phyloP scores from a whole-genome alignment of 768 basidiomycete genomes.

The Rhodotorula diobovata region DNA sequence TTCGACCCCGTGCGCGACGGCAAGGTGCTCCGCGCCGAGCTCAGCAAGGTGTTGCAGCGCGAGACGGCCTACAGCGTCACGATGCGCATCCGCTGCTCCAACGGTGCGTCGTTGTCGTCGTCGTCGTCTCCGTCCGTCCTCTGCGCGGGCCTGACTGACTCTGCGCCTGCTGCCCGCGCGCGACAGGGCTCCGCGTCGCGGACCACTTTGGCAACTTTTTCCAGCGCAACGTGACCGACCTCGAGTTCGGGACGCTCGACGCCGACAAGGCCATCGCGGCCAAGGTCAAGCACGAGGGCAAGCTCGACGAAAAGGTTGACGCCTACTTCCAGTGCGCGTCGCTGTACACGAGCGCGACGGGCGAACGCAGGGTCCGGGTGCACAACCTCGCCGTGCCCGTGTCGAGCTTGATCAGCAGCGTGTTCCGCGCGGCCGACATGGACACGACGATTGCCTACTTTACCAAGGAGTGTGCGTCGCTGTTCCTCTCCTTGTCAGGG shows the following conservation, averaged over 20 bases:
- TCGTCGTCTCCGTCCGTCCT: background rate
- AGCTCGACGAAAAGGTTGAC: conserved; percentile 64
- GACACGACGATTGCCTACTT: conserved; percentile 72
- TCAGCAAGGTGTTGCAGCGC: conserved; percentile 63
- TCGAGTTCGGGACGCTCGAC: conserved; percentile 73
- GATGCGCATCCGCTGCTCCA: conserved; percentile 76
- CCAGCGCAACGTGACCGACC: conserved; percentile 62
- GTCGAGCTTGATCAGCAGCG: conserved; percentile 76
- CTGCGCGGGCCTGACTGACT: background rate
- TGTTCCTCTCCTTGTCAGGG: background rate
- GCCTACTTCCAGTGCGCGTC: conserved; percentile 81
- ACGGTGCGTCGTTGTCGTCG: conserved; percentile 54
- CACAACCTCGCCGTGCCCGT: conserved; percentile 81
- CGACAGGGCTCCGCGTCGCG: conserved; percentile 44
- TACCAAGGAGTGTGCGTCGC: conserved; percentile 66
- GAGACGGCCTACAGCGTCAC: conserved; percentile 74
- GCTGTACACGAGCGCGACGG: conserved; percentile 72
- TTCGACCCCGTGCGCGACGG: conserved; percentile 69
- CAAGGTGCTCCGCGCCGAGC: conserved; percentile 64
- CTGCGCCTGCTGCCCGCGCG: conserved; percentile 49
- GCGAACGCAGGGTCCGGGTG: conserved; percentile 75
- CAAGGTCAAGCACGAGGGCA: conserved; percentile 62
- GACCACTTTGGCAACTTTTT: conserved; percentile 70
- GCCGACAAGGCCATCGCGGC: conserved; percentile 75
- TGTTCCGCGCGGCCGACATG: conserved; percentile 86